Evolutionary conservation across 176 grass and related monocot species (phyloP), one percentile per base, ranked within the genome.

Genomic region (Aegilops sharonensis): DNA sequence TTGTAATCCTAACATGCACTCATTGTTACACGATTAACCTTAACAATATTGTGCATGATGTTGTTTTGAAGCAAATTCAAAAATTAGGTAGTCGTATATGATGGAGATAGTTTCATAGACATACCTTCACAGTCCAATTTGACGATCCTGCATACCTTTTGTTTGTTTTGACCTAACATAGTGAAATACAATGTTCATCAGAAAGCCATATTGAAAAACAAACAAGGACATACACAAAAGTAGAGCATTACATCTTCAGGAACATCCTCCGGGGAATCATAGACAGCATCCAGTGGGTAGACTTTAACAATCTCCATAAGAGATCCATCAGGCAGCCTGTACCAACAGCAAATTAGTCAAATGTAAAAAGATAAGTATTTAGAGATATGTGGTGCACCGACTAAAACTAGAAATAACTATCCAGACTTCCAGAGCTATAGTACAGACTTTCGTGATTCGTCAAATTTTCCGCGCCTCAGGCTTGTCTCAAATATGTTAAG

Each of bases 231-330:
- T 30, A 32, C 11, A 72, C 81, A 35, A 27, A 8, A 79, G 68
- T 60, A 79, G 74, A 52, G 59, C 66, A 66, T 86, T 95, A 98
- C 96, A 89, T 94, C 94, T 88, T 95, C 93, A 77, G 96, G 93
- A 75, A 98, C 96, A 88, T 98, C 93, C 32, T 98, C 94, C 11
- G 72, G 96, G 4, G 87, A 89, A 87, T 98, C 96, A 42, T 86
- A 98, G 69, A 98, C 90, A 63, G 93, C 93, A 95, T 98, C 96
- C 30, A 98, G 82, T 82, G 96, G 88, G 86, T 98, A 98, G 21
- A 98, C 90, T 89, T 98, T 98, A 79, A 71, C 64, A 77, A 98
- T 95, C 75, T 98, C 88, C 96, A 98, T 98, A 83, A 98, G 90
- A 52, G 96, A 92, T 76, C 93, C 96, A 94, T 98, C 90, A 72